These are phyloP conservation scores for Cryptosporidium viatorum DNA, from an alignment of 169 alveolate species.

Conservation along the genomic window DNA sequence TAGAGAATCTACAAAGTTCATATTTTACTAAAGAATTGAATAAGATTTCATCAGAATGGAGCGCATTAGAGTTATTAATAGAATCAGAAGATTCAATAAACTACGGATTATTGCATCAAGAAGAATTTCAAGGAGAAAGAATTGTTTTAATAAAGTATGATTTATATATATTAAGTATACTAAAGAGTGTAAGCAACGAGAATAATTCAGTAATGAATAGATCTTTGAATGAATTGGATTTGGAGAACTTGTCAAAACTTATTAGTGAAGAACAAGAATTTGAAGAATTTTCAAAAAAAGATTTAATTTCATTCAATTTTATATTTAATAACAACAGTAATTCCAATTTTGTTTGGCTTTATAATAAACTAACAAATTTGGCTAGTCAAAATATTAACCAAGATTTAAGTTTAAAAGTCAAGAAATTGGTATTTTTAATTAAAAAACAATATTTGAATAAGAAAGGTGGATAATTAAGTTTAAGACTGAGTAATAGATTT, in stretches of 20 bases:
- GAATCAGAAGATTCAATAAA: not conserved
- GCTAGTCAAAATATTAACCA: not conserved
- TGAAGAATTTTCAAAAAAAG: not conserved
- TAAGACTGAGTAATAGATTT: not conserved
- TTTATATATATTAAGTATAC: not conserved
- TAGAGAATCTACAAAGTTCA: not conserved
- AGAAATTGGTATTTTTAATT: not conserved
- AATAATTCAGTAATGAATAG: not conserved
- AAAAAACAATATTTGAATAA: slow-evolving; percentile 7
- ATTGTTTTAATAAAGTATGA: not conserved
- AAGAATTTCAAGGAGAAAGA: not conserved
- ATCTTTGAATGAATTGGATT: not conserved
- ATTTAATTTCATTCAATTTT: not conserved
- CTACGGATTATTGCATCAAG: not conserved
- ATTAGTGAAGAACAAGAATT: not conserved
- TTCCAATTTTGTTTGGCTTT: slow-evolving; percentile 9
- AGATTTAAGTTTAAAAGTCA: not conserved
- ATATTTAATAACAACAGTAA: not conserved
- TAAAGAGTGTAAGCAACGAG: not conserved
- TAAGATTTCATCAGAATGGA: not conserved
- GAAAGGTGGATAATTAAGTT: not conserved
- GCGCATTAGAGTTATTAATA: too few relatives aligned
- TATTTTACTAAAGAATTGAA: not conserved
- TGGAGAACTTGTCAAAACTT: not conserved
- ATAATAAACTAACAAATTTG: not conserved